Evolutionary conservation across 768 basidiomycete species (phyloP).

Genomic region (Tylopilus rubrobrunneus): DNA sequence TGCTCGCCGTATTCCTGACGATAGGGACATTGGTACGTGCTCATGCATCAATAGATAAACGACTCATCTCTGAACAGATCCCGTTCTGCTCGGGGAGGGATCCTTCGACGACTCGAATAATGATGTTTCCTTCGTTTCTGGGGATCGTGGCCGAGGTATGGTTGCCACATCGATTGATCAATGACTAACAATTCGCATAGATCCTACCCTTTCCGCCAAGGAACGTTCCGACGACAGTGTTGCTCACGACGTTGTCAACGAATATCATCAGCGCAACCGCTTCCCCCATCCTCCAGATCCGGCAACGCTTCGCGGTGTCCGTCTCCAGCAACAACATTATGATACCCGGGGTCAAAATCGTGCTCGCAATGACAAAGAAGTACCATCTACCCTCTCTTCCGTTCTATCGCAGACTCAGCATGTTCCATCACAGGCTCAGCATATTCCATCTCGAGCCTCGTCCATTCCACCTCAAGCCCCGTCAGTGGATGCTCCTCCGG

Average conservation of each 20-base stretch:
- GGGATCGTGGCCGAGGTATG: no score
- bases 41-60: background rate
- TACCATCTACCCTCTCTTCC: no score
- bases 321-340: background rate
- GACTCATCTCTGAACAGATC: background rate
- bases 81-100: background rate
- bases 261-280: background rate
- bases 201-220: background rate
- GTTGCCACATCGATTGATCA: background rate
- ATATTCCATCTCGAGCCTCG: no score
- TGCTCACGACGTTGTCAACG: background rate
- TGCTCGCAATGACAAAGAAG: background rate
- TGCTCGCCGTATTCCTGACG: background rate
- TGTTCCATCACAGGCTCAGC: background rate
- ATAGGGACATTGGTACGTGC: background rate
- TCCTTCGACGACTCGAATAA: background rate
- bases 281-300: background rate
- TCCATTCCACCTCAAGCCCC: no score
- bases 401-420: background rate
- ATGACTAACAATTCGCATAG: background rate
- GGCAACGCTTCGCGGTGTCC: background rate
- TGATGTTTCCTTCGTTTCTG: background rate
- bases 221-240: no score
- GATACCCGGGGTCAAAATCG: background rate
- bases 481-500: no score